A percentile compares a stretch with the other conserved stretches of the same genome.
Evolutionary conservation across 1,284 basidiomycete species (phyloP).

Genomic region (Ceratobasidium sp.): DNA sequence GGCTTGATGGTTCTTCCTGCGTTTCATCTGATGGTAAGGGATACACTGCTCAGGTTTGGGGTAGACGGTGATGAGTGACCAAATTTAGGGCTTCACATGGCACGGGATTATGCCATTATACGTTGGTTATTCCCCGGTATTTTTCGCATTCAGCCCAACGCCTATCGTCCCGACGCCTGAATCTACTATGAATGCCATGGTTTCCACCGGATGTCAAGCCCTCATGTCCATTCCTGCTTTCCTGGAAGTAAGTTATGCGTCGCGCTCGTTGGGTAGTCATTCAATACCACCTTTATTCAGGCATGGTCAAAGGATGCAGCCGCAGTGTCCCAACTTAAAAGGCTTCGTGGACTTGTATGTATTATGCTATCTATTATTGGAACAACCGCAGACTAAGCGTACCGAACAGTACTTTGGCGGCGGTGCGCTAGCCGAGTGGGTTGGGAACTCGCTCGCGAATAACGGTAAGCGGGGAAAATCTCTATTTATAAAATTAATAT

Average conservation of each 20-base stretch:
- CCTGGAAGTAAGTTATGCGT: slow-evolving; percentile 37
- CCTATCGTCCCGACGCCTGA: slow-evolving; percentile 46
- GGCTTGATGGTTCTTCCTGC: slow-evolving; percentile 36
- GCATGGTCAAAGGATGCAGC: slow-evolving; percentile 43
- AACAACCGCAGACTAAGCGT: not conserved
- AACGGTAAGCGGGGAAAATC: slow-evolving; percentile 13
- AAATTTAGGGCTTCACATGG: slow-evolving; percentile 11
- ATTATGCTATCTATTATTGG: not conserved
- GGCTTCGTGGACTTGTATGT: slow-evolving; percentile 44
- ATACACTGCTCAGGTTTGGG: not conserved
- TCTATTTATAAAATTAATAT: not conserved
- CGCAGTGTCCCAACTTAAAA: slow-evolving; percentile 39
- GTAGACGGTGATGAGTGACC: not conserved
- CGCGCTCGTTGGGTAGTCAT: not conserved
- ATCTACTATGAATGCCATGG: slow-evolving; percentile 36
- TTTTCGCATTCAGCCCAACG: slow-evolving; percentile 43
- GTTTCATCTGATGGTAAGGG: slow-evolving; percentile 34
- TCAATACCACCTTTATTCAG: slow-evolving; percentile 1
- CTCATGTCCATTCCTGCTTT: slow-evolving; percentile 46
- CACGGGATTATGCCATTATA: slow-evolving; percentile 23
- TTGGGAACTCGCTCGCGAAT: slow-evolving; percentile 16
- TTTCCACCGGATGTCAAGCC: not conserved
- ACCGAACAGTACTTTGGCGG: slow-evolving; percentile 41
- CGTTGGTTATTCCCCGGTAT: slow-evolving; percentile 20
- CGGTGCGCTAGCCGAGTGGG: slow-evolving; percentile 9